Evolutionary conservation across 2,329 filamentous ascomycete species (phyloP).

Genomic region (Colletotrichum brevisporum): DNA sequence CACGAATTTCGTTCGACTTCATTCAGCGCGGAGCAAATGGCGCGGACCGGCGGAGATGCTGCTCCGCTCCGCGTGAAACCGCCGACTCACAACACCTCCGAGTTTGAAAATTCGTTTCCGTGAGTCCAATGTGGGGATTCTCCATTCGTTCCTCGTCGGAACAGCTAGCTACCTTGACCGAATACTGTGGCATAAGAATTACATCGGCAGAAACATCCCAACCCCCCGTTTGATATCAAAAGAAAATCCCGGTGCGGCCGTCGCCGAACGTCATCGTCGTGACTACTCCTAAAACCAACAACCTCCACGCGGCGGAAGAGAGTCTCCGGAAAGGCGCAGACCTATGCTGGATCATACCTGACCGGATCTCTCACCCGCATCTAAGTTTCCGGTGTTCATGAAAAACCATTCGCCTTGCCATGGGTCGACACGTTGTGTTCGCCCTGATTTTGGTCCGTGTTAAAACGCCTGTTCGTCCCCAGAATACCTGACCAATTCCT

Average conservation of each 20-base stretch:
- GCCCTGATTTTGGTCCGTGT: slow-evolving; percentile 40
- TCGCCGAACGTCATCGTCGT: slow-evolving; percentile 27
- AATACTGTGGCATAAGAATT: slow-evolving; percentile 33
- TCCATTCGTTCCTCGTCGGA: slow-evolving; percentile 25
- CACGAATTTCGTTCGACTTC: neutral
- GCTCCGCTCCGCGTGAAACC: neutral
- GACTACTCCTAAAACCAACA: slow-evolving; percentile 15
- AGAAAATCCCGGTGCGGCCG: slow-evolving; percentile 1
- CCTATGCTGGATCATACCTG: neutral
- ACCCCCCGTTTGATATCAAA: neutral
- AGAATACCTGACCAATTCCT: slow-evolving; percentile 23
- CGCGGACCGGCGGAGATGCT: neutral
- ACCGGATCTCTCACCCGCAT: slow-evolving; percentile 13
- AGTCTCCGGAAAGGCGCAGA: slow-evolving; percentile 8
- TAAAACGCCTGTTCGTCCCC: slow-evolving; percentile 37
- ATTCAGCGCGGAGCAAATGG: neutral
- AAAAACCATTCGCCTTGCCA: slow-evolving; percentile 39
- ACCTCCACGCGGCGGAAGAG: slow-evolving; percentile 11
- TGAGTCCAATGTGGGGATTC: slow-evolving; percentile 35
- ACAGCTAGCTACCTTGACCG: slow-evolving; percentile 8
- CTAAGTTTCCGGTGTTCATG: slow-evolving; percentile 26
- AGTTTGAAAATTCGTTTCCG: neutral
- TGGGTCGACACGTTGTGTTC: slow-evolving; percentile 24
- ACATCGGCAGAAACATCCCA: slow-evolving; percentile 16
- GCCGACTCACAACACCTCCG: neutral